Evolutionary conservation across 2,329 filamentous ascomycete genomes (phyloP).

Genomic region (Dissoconium aciculare): DNA sequence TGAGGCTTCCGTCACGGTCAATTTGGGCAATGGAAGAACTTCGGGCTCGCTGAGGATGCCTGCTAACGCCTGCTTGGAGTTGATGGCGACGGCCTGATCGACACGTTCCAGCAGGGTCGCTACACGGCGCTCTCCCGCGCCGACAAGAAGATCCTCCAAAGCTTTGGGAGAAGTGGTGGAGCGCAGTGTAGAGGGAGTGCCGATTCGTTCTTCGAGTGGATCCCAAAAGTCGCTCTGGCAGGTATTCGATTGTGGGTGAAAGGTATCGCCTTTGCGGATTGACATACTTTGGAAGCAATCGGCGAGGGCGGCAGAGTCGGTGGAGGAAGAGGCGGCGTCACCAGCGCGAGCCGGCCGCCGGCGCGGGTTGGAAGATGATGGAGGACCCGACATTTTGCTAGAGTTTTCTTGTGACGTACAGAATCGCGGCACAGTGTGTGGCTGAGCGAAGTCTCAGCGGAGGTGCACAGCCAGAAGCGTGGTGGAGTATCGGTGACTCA

Average conservation of each 20-base stretch:
- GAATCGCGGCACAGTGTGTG: too few species aligned
- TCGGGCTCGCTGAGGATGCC: slow-evolving; percentile 34
- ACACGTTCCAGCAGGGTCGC: slow-evolving; percentile 31
- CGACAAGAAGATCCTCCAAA: slow-evolving; percentile 34
- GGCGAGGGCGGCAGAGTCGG: too few species aligned
- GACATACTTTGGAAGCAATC: slow-evolving; percentile 28
- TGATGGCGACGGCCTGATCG: slow-evolving; percentile 28
- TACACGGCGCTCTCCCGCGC: slow-evolving; percentile 31
- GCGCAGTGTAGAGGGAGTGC: slow-evolving; percentile 29
- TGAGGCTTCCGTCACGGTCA: slow-evolving; percentile 22
- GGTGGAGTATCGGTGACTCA: too few species aligned
- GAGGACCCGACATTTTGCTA: slow-evolving; percentile 14
- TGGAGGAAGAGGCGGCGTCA: slow-evolving; percentile 21
- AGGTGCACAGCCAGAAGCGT: too few species aligned
- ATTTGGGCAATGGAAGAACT: slow-evolving; percentile 34
- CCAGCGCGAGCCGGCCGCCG: slow-evolving; percentile 29
- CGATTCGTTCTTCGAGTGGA: slow-evolving; percentile 18
- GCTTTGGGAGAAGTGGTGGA: slow-evolving; percentile 35
- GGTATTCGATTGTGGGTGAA: slow-evolving; percentile 32
- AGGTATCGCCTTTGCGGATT: slow-evolving; percentile 35
- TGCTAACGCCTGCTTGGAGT: slow-evolving; percentile 22
- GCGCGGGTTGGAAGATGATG: slow-evolving; percentile 32
- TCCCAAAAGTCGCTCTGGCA: slow-evolving; percentile 27
- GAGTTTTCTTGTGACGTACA: too few species aligned
- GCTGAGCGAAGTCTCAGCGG: too few species aligned